Evolutionary conservation across 352 stramenopile genomes (phyloP).

Genomic region (Globisporangium solare): DNA sequence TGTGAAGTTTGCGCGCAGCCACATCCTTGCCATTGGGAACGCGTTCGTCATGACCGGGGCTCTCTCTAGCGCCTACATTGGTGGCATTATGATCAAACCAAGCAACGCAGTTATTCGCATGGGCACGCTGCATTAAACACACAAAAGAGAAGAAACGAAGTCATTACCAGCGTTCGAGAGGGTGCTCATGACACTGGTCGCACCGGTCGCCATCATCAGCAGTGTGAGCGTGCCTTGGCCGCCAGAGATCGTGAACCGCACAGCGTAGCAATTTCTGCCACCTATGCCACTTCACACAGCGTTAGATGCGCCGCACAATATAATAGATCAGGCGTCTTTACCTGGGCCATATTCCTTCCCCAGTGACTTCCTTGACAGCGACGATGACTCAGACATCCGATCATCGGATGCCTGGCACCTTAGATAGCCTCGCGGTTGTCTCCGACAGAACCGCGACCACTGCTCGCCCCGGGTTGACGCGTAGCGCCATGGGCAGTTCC

Average conservation of each 20-base stretch:
- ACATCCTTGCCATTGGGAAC: background rate
- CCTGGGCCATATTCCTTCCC: conserved; percentile 75
- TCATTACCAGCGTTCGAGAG: conserved; percentile 79
- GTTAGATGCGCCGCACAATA: background rate
- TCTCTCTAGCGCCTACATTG: background rate
- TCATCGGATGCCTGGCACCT: conserved; percentile 94
- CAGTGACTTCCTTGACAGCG: conserved; percentile 97
- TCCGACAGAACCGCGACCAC: conserved; percentile 93
- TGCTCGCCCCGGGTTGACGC: conserved; percentile 97
- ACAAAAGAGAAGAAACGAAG: background rate
- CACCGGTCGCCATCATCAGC: conserved; percentile 86
- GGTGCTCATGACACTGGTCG: conserved; percentile 88
- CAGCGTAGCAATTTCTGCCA: conserved; percentile 83
- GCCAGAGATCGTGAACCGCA: conserved; percentile 90
- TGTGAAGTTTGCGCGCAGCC: conserved; percentile 1
- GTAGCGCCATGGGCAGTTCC: conserved; percentile 92
- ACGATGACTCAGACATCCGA: too few relatives aligned
- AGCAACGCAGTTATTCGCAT: too few relatives aligned
- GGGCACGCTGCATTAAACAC: too few relatives aligned
- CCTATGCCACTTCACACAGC: conserved; percentile 27
- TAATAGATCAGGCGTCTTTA: background rate
- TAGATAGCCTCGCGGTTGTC: conserved; percentile 89
- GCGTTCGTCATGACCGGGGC: background rate
- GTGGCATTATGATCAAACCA: too few relatives aligned
- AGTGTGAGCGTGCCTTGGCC: conserved; percentile 90